phyloP scores from a whole-genome alignment of 805 yeast species.

The Naumovozyma dairenensis region DNA sequence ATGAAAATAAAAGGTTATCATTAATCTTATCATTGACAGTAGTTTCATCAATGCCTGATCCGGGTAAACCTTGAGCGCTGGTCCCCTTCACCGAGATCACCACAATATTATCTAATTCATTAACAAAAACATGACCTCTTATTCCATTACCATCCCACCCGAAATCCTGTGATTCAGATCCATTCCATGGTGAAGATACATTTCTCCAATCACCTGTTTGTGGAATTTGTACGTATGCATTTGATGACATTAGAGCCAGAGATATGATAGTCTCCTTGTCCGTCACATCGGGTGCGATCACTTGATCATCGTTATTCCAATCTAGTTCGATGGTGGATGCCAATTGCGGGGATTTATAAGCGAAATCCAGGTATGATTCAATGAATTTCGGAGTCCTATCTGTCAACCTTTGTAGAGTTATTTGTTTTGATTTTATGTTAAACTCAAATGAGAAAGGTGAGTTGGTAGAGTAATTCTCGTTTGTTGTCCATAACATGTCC shows the following conservation, averaged over 20 bases:
- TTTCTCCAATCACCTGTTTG: slow-evolving; percentile 81
- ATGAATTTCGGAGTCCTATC: slow-evolving; percentile 50
- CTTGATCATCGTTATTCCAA: slow-evolving; percentile 51
- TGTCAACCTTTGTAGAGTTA: slow-evolving; percentile 30
- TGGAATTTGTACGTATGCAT: slow-evolving; percentile 81
- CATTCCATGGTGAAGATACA: slow-evolving; percentile 49
- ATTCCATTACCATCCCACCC: slow-evolving; percentile 87
- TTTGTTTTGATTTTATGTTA: slow-evolving; percentile 6
- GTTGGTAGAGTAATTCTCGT: slow-evolving; percentile 10
- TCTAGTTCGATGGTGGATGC: slow-evolving; percentile 38
- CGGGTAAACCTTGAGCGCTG: slow-evolving; percentile 67
- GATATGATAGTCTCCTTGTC: slow-evolving; percentile 66
- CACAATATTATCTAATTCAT: slow-evolving; percentile 46
- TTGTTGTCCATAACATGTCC: slow-evolving; percentile 17
- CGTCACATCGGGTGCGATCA: slow-evolving; percentile 60
- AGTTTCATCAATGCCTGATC: slow-evolving; percentile 73
- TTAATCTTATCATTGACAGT: slow-evolving; percentile 71
- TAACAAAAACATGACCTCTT: slow-evolving; percentile 82
- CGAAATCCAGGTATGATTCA: slow-evolving; percentile 55
- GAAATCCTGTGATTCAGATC: slow-evolving; percentile 44
- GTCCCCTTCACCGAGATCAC: slow-evolving; percentile 88
- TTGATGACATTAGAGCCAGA: slow-evolving; percentile 77
- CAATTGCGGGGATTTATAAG: slow-evolving; percentile 31
- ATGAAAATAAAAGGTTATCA: slow-evolving; percentile 82
- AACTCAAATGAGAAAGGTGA: slow-evolving; percentile 22